Evolutionary conservation across 1,284 basidiomycete genomes (phyloP), one percentile per base, ranked within the genome.

Genomic region (Ceratobasidium sp.): DNA sequence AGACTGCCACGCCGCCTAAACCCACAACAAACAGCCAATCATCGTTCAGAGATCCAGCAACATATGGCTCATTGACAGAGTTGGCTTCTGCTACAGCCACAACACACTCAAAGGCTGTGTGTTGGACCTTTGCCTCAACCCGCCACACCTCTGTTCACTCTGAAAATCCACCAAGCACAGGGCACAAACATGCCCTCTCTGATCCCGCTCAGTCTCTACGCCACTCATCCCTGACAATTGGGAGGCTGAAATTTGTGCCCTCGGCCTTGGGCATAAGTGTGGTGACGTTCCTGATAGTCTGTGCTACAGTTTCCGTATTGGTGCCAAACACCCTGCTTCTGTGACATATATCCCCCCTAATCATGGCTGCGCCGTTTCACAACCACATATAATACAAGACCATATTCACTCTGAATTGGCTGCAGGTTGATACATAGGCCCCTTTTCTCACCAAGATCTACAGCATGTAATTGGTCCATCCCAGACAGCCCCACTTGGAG

Each of bases 381-480:
- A 51, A 5, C 74, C 66, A 11, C 4, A 60, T 1, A 33, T 71
- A 0, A 71, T 75, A 15, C 24, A 11, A n/a, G 45, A 15, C 0
- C 66, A 75, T 56, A 48, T 75, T 1, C 24, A 33, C 3, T 29
- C 36, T 17, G 59, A 75, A 33, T 17, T 69, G 7, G 33, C 11
- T 1, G 57, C 54, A 1, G 65, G 65, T 11, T 19, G 66, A 1
- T 75, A 75, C 24, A 14, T 19, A 11, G 74, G 74, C n/a, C 74
- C 74, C 19, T 75, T 50, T 31, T 29, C 14, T 1, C 41, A 14
- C 1, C 0, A 2, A 2, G 11, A 48, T 1, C 22, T 75, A 36
- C 45, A 63, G 19, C 41, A 57, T 0, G 3, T 60, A n/a, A 75
- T 75, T 4, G 74, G 74, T 1, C 64, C 64, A 9, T 75, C 71